A percentile compares a stretch with the other conserved stretches of the same genome.
phyloP scores from a whole-genome alignment of 352 stramenopile genomes.

The Phytophthora cactorum region DNA sequence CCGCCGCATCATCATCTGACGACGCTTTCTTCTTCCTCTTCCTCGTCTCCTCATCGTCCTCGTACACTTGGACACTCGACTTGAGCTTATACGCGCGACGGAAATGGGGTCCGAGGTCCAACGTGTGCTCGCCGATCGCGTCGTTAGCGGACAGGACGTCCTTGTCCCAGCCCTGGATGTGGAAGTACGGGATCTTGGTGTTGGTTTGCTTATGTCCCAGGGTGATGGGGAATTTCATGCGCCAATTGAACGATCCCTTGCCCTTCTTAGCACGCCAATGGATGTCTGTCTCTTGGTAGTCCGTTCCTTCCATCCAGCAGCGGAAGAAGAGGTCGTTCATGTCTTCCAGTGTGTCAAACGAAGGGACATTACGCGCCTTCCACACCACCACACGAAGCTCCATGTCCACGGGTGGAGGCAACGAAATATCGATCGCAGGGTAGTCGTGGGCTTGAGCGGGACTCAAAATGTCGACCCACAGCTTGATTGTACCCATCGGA shows the following conservation, averaged over 20 bases:
- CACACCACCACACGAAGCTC: slow-evolving; percentile 94
- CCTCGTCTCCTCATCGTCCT: slow-evolving; percentile 75
- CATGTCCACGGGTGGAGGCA: slow-evolving; percentile 85
- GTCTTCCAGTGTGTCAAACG: slow-evolving; percentile 86
- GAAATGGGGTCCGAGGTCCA: slow-evolving; percentile 80
- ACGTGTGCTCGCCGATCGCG: slow-evolving; percentile 87
- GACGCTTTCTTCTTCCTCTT: slow-evolving; percentile 85
- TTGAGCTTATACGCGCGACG: slow-evolving; percentile 84
- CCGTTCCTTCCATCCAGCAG: slow-evolving; percentile 85
- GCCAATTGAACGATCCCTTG: slow-evolving; percentile 95
- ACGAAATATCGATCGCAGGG: slow-evolving; percentile 82
- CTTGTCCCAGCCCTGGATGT: slow-evolving; percentile 95
- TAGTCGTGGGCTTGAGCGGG: slow-evolving; percentile 79
- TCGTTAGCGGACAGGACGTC: slow-evolving; percentile 94
- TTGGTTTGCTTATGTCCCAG: slow-evolving; percentile 86
- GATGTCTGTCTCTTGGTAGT: slow-evolving; percentile 91
- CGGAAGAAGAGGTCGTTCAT: slow-evolving; percentile 95
- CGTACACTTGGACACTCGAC: slow-evolving; percentile 78
- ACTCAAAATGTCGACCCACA: slow-evolving; percentile 94
- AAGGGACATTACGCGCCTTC: slow-evolving; percentile 91
- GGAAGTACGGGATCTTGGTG: slow-evolving; percentile 93
- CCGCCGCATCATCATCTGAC: slow-evolving; percentile 73
- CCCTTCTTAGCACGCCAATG: slow-evolving; percentile 95
- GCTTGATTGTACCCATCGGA: slow-evolving; percentile 84
- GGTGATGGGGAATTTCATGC: slow-evolving; percentile 94